phyloP scores from a whole-genome alignment of 2,329 filamentous ascomycete species.

The Fusarium secorum region DNA sequence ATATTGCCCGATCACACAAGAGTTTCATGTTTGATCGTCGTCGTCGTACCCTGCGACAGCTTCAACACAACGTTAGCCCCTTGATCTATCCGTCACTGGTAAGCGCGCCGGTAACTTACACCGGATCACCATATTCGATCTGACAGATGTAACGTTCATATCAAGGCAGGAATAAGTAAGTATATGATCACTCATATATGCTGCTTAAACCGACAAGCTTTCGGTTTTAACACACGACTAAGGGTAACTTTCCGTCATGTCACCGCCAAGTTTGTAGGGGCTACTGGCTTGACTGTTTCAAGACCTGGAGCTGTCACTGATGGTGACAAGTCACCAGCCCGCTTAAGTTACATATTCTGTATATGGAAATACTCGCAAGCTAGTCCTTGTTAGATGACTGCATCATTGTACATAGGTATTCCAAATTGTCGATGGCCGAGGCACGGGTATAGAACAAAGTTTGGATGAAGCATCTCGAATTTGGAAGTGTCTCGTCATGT shows the following conservation, averaged over 20 bases:
- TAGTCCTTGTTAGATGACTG: neutral
- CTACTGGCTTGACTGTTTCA: neutral
- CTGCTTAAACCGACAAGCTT: constrained; percentile 3
- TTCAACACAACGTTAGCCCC: constrained; percentile 16
- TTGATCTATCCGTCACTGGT: neutral
- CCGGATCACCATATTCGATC: constrained; percentile 8
- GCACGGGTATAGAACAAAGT: neutral
- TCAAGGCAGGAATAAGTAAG: constrained; percentile 4
- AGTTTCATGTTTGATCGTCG: constrained; percentile 15
- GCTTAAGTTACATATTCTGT: neutral
- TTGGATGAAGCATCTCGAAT: neutral
- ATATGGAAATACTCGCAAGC: constrained; percentile 2
- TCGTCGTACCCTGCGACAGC: constrained; percentile 1
- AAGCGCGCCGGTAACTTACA: constrained; percentile 17
- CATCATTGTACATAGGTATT: neutral
- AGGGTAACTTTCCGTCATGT: neutral
- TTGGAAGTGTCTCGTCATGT: neutral
- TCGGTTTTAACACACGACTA: neutral
- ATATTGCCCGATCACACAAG: neutral
- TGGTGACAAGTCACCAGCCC: neutral
- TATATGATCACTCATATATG: neutral
- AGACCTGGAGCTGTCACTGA: neutral
- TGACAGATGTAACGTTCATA: constrained; percentile 12
- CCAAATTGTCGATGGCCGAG: neutral
- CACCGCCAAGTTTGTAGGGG: neutral